Conservation (phyloP, 2,329 filamentous ascomycete genomes). For the Aspergillus unguis region DNA sequence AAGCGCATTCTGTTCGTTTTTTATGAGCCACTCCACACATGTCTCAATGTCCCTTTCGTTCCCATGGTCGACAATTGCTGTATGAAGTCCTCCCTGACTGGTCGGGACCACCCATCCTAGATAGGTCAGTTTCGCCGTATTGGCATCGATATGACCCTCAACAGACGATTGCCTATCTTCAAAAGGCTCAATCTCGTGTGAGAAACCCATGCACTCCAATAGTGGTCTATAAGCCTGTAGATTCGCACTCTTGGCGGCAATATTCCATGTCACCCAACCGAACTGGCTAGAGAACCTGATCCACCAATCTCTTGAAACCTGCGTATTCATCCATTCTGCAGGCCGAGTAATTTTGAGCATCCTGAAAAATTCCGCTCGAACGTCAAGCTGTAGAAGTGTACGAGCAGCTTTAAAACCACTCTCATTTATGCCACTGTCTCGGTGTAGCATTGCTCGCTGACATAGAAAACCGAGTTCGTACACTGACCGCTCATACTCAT, state of each 20-base stretch:
- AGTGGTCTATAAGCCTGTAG: constrained; percentile 5
- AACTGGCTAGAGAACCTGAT: constrained; percentile 19
- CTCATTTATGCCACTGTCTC: constrained; percentile 3
- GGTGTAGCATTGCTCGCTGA: constrained; percentile 21
- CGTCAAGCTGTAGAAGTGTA: too few relatives aligned
- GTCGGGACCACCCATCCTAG: background rate
- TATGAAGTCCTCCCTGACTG: background rate
- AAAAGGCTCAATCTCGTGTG: background rate
- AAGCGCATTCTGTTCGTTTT: constrained; percentile 11
- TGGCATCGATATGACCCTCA: background rate
- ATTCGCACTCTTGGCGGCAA: constrained; percentile 9
- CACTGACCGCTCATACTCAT: constrained; percentile 24
- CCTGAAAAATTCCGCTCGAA: too few relatives aligned
- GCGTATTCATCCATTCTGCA: constrained; percentile 14
- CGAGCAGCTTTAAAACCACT: constrained; percentile 10
- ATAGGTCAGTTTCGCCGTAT: background rate
- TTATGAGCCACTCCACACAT: constrained; percentile 16
- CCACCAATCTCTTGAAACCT: constrained; percentile 15
- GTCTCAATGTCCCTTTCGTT: background rate
- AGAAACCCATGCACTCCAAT: constrained; percentile 1
- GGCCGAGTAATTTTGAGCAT: too few relatives aligned
- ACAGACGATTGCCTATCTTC: background rate
- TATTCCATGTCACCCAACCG: constrained; percentile 25
- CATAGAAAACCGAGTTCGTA: constrained; percentile 27
- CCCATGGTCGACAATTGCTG: background rate